Base-by-base conservation (phyloP, 495 filamentous ascomycete species). In the Penicillium cataractarum region DNA sequence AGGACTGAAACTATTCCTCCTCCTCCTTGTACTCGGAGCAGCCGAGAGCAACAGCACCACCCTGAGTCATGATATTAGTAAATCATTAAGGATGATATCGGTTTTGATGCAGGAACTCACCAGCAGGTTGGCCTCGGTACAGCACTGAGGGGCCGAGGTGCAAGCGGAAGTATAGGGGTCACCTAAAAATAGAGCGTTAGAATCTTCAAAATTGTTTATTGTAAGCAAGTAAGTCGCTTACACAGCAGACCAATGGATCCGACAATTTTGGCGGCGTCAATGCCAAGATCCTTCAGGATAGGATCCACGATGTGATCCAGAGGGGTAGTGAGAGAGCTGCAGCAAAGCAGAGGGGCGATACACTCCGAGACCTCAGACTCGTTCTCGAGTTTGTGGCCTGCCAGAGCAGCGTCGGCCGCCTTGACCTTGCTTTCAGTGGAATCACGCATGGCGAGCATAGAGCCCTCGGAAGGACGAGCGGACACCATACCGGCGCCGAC, bases 231-330 rank as follows among this genome's bases (percentile, higher is more conserved):
- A 39, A 49, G 8, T 2, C 7, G 65, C 76, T 27, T 74, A 77
- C 73, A 78, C 4, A 67, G 49, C 44, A 78, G 66, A 61, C 76
- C 74, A 52, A 78, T 37, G 17, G 73, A 76, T 44, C 74, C 74
- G 46, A 97, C 35, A 39, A 39, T 39, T 4, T 39, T 39, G 35
- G 35, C 35, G 13, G 35, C 35, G 17, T 39, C 15, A 17, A 39
- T 15, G 13, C 35, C 35, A 15, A 39, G 35, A 3, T 39, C 35
- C 35, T 88, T 87, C 50, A 99, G 72, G 63, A 93, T 90, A 3
- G 86, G 84, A 60, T 95, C 96, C 49, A 97, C 90, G 24, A 64
- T 51, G 51, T 60, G 60, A 60, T 78, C 76, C 21, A 76, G 61
- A 32, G 76, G 73, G 49, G 76, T 78, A 33, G 69, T 71, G 15